A percentile compares a stretch with the other conserved stretches of the same genome.
phyloP scores from a whole-genome alignment of 495 filamentous ascomycete species.

The Glonium stellatum region DNA sequence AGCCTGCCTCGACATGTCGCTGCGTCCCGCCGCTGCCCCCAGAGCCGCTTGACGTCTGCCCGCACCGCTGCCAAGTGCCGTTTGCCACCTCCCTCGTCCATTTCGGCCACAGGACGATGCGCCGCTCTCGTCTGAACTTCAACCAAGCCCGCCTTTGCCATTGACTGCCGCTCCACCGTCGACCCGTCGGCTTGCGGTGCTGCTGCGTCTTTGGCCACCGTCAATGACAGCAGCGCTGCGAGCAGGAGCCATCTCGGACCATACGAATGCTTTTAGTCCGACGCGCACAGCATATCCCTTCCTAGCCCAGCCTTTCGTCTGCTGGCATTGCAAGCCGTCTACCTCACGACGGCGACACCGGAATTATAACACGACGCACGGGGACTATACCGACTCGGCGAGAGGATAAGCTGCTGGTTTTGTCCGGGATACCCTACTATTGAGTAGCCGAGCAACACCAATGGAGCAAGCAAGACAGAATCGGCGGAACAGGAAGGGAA shows the following conservation, averaged over 20 bases:
- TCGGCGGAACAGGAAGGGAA: conserved; percentile 17
- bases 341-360: neutral
- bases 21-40: neutral
- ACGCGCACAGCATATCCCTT: neutral
- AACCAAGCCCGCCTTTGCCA: neutral
- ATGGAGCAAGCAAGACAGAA: conserved; percentile 19
- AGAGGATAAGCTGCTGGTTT: neutral
- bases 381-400: neutral
- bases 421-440: conserved; percentile 2
- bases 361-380: conserved; percentile 13
- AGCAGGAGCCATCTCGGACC: neutral
- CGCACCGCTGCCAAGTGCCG: neutral
- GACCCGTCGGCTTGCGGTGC: neutral
- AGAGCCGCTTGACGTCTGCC: neutral
- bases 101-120: neutral
- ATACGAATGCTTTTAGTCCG: neutral
- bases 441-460: conserved; percentile 4
- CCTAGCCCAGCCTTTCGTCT: neutral
- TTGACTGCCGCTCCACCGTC: neutral
- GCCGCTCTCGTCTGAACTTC: neutral
- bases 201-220: neutral
- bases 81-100: neutral
- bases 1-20: neutral
- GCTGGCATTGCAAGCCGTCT: neutral
- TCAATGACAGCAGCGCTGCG: neutral